Base-by-base conservation (phyloP, 441 rosid genomes). In the Jatropha podagrica region DNA sequence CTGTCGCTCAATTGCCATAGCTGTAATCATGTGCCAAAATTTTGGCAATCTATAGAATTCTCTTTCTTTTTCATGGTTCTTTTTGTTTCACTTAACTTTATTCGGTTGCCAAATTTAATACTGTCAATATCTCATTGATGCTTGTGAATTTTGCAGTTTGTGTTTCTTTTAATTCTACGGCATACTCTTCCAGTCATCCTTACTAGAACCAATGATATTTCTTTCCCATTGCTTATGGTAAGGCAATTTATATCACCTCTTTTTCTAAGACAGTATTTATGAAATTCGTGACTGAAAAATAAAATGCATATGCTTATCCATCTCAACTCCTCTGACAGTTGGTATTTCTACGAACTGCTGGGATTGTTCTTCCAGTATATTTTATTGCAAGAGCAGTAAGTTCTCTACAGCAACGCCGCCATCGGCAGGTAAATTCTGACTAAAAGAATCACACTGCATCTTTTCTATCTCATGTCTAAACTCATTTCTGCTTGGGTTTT, bases 281-380 rank as follows among this genome's bases (percentile, higher is more conserved):
- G 37, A 71, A 69, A 54, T 55, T 44, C 38, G 55, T 6, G 10
- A 44, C 48, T 44, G 40, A 27, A 3, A 13, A 20, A 23, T n/a
- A 4, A 42, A 68, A 7, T 18, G 17, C 48, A 9, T 12, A 54
- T 0, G 5, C 12, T 12, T 15, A 49, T 59, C 11, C 18, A 58
- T 61, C 66, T 51, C 55, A 15, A 48, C 14, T 54, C 75, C 27
- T 68, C 41, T 26, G 55, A 54, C 86, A 92, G 97, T 71, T 88
- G 77, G 46, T 92, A 75, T 81, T 90, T 78, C 84, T 95, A 7
- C 80, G 94, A 68, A 77, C 83, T 48, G 60, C 84, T 20, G 98
- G 95, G 26, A 86, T 95, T 65, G 68, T 93, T 79, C 84, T 95
- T 75, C 98, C 99, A 0, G 82, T 93, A 66, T 95, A 87, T 80